Evolutionary conservation across 2,329 filamentous ascomycete genomes (phyloP).

Genomic region (Penicillium olsonii): DNA sequence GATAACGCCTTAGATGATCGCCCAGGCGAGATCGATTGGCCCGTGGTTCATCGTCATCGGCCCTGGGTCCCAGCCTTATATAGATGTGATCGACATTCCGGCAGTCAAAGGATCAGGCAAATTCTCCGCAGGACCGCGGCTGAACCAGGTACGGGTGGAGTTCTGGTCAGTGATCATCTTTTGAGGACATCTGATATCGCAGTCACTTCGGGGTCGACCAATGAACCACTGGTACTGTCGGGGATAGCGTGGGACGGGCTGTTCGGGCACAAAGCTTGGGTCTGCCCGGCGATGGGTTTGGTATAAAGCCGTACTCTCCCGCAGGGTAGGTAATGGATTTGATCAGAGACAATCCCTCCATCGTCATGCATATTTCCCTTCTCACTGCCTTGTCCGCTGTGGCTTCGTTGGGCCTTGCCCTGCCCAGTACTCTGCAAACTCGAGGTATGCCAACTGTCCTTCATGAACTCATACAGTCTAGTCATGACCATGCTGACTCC

Average conservation of each 20-base stretch:
- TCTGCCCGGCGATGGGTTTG: neutral
- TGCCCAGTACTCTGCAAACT: slow-evolving; percentile 8
- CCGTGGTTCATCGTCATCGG: slow-evolving; percentile 1
- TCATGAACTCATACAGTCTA: neutral
- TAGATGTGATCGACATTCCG: neutral
- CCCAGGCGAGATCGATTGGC: slow-evolving; percentile 6
- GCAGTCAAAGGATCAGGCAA: neutral
- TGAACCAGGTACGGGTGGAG: neutral
- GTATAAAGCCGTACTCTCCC: slow-evolving; percentile 3
- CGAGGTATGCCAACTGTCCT: slow-evolving; percentile 13
- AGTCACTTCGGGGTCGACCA: neutral
- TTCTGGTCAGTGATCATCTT: neutral
- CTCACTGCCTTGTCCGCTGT: slow-evolving; percentile 10
- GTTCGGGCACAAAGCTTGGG: too few species aligned
- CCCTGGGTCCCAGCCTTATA: neutral
- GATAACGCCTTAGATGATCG: slow-evolving; percentile 7
- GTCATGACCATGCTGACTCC: slow-evolving; percentile 1
- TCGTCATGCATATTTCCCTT: slow-evolving; percentile 16
- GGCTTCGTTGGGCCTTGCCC: slow-evolving; percentile 10
- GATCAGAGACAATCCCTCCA: neutral
- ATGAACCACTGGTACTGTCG: neutral
- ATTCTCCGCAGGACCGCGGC: neutral
- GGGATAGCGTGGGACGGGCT: neutral
- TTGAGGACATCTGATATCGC: neutral
- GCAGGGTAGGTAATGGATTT: neutral